Evolutionary conservation across 306 rosid genomes (phyloP).

Genomic region (Glycyrrhiza uralensis): DNA sequence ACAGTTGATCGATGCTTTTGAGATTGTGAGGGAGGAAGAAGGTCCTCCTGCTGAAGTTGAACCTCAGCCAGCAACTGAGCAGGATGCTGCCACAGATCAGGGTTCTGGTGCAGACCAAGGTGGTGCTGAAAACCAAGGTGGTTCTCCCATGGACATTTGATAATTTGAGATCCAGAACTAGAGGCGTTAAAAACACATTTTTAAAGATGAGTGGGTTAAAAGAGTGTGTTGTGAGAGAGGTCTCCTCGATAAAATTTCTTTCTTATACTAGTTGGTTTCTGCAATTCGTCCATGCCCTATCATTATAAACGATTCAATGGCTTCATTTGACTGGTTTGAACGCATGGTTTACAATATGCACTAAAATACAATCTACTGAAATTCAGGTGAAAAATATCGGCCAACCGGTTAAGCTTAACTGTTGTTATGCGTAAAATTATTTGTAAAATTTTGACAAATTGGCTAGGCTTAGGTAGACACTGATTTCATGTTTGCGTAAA

Average conservation of each 20-base stretch:
- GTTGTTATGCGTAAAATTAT: no score
- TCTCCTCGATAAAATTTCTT: conserved; percentile 29
- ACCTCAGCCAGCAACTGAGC: conserved; percentile 39
- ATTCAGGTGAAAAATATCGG: conserved; percentile 13
- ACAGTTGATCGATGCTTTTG: conserved; percentile 67
- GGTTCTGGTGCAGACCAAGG: conserved; percentile 44
- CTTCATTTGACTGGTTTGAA: conserved; percentile 33
- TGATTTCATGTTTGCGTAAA: background rate
- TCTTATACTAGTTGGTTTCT: background rate
- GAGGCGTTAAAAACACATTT: background rate
- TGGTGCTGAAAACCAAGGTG: conserved; percentile 46
- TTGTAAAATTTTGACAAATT: background rate
- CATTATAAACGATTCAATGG: conserved; percentile 28
- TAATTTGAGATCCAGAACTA: conserved; percentile 21
- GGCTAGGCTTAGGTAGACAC: background rate
- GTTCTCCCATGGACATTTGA: conserved; percentile 77
- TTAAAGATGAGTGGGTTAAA: conserved; percentile 23
- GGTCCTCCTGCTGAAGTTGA: conserved; percentile 60
- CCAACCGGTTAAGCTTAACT: background rate
- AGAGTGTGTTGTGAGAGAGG: conserved; percentile 27
- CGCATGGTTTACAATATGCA: conserved; percentile 18
- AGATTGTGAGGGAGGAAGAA: conserved; percentile 76
- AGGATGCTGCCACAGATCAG: conserved; percentile 34
- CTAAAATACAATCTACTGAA: background rate
- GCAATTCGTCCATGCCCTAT: conserved; percentile 39